These are phyloP conservation scores for Ophiocordyceps camponoti-saundersi DNA, from an alignment of 2,329 filamentous ascomycete genomes.

Conservation along the genomic window DNA sequence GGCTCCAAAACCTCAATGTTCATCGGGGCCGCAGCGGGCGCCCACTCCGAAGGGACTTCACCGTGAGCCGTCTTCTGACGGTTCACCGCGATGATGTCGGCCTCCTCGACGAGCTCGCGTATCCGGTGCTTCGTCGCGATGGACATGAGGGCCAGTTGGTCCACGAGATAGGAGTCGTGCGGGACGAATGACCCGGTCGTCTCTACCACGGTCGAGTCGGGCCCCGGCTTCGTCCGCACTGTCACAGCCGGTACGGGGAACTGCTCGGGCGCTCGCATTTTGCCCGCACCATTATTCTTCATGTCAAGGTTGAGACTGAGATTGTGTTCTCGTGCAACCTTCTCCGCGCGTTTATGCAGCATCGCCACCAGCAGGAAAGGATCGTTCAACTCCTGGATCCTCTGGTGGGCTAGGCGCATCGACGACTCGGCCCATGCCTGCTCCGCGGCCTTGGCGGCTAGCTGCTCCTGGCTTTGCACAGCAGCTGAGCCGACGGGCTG, in stretches of 20 bases:
- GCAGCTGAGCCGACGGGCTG: conserved; percentile 34
- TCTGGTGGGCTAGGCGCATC: conserved; percentile 38
- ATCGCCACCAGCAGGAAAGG: conserved; percentile 54
- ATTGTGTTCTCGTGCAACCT: conserved; percentile 40
- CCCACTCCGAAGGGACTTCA: conserved; percentile 58
- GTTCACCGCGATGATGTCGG: conserved; percentile 49
- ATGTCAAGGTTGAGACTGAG: conserved; percentile 37
- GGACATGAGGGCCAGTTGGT: conserved; percentile 69
- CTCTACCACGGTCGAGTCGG: conserved; percentile 44
- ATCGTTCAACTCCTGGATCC: conserved; percentile 54
- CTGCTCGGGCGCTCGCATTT: conserved; percentile 30
- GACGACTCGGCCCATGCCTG: conserved; percentile 50
- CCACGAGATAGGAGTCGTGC: conserved; percentile 57
- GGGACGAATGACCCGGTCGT: conserved; percentile 56
- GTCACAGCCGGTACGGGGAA: conserved; percentile 34
- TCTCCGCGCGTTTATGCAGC: conserved; percentile 38
- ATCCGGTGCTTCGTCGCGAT: conserved; percentile 69
- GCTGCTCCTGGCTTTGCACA: conserved; percentile 40
- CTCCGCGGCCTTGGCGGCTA: conserved; percentile 47
- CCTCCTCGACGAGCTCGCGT: conserved; percentile 60
- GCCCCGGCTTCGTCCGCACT: conserved; percentile 36
- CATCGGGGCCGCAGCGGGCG: conserved; percentile 45
- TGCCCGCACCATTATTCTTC: conserved; percentile 29
- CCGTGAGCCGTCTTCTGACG: conserved; percentile 70
- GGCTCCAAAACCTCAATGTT: conserved; percentile 21